Percentiles rank a stretch among this genome's conserved stretches.
Conservation (phyloP, 225 moss, liverwort and hornwort species). For the Polytrichum formosum region DNA sequence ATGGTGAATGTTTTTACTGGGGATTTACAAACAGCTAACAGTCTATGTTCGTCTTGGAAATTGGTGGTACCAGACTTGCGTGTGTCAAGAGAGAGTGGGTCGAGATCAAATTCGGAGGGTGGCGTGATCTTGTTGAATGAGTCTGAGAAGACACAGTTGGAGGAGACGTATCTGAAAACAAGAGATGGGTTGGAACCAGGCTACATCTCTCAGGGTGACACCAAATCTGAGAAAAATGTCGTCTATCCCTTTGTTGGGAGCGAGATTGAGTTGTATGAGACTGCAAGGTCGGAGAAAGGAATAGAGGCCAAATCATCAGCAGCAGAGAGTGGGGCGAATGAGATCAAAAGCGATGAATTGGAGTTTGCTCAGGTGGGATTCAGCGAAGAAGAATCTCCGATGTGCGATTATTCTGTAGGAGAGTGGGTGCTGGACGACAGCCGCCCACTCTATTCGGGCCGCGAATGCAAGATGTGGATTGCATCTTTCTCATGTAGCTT, state of each 20-base stretch:
- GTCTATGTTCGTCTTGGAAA: background rate
- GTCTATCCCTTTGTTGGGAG: too few relatives aligned
- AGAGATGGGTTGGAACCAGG: background rate
- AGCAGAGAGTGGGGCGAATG: background rate
- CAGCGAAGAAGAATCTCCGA: background rate
- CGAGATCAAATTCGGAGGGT: background rate
- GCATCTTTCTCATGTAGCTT: conserved; percentile 56
- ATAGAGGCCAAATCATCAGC: too few relatives aligned
- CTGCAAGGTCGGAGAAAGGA: too few relatives aligned
- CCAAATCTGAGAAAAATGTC: too few relatives aligned
- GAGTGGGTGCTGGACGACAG: conserved; percentile 59
- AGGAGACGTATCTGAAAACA: background rate
- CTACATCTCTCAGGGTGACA: too few relatives aligned
- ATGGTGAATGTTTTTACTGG: background rate
- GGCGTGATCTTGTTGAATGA: background rate
- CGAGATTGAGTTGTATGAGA: too few relatives aligned
- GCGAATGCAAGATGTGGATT: conserved; percentile 52
- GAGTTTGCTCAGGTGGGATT: background rate
- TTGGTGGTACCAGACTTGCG: background rate
- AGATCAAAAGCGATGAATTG: background rate
- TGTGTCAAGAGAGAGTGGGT: background rate
- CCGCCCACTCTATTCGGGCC: conserved; percentile 59
- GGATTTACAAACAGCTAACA: too few relatives aligned
- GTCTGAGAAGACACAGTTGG: background rate
- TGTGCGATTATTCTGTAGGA: conserved; percentile 59